phyloP scores from a whole-genome alignment of 805 yeast species.

The Barnettozyma siamensis region DNA sequence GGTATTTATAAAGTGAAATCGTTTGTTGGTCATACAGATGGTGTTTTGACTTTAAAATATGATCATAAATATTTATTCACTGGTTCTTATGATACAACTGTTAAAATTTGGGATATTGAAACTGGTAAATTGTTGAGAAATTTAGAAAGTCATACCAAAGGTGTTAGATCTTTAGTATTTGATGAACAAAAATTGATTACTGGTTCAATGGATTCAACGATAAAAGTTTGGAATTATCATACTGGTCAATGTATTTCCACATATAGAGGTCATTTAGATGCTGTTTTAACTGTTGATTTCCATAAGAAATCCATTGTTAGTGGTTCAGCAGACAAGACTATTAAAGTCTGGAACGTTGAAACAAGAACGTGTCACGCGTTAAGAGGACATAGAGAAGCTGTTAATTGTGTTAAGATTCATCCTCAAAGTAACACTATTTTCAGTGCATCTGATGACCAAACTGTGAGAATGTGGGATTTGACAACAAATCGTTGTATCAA shows the following conservation, averaged over 20 bases:
- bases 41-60: conserved; percentile 83
- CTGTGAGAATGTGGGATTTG: conserved; percentile 93
- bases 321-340: conserved; percentile 88
- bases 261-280: conserved; percentile 85
- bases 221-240: conserved; percentile 92
- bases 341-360: conserved; percentile 96
- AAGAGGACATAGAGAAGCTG: conserved; percentile 91
- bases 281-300: conserved; percentile 81
- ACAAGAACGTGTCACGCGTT: conserved; percentile 87
- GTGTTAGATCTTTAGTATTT: conserved; percentile 78
- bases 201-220: conserved; percentile 86
- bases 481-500: conserved; percentile 71
- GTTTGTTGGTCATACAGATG: conserved; percentile 80
- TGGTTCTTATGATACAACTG: conserved; percentile 87
- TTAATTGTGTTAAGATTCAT: conserved; percentile 84
- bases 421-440: conserved; percentile 71
- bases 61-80: conserved; percentile 76
- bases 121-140: conserved; percentile 73
- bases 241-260: conserved; percentile 94
- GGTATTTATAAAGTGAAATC: conserved; percentile 61
- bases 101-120: conserved; percentile 88
- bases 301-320: conserved; percentile 76
- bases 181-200: conserved; percentile 88
- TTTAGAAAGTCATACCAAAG: conserved; percentile 84
- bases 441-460: conserved; percentile 87